These are phyloP conservation scores for Pseudogymnoascus sp. DNA, from an alignment of 2,329 filamentous ascomycete genomes.

Conservation along the genomic window DNA sequence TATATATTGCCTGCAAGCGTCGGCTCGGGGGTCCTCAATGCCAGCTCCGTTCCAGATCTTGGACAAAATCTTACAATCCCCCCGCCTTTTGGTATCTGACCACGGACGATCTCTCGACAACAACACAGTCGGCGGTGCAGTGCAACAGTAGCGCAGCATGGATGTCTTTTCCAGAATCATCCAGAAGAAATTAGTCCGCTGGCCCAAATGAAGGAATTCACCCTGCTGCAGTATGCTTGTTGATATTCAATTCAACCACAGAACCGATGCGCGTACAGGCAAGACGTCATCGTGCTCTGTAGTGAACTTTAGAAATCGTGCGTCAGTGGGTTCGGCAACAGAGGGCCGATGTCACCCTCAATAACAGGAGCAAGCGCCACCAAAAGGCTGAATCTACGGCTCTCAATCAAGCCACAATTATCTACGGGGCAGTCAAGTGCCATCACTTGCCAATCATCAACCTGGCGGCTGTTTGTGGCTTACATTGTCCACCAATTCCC, in stretches of 20 bases:
- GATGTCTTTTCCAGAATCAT: not conserved
- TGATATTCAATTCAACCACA: not conserved
- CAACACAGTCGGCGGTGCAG: not conserved
- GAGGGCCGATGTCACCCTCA: not conserved
- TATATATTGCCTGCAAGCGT: constrained; percentile 6
- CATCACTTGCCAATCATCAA: not conserved
- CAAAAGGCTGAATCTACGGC: constrained; percentile 1
- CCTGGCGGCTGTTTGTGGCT: not conserved
- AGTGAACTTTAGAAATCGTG: not conserved
- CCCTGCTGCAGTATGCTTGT: not conserved
- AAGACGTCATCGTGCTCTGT: not conserved
- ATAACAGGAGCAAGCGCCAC: not conserved
- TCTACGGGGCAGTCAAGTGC: not conserved
- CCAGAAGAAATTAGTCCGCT: not conserved
- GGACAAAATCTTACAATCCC: not conserved
- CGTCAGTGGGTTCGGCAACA: not conserved
- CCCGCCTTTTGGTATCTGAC: not conserved
- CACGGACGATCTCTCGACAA: not conserved
- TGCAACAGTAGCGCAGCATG: not conserved
- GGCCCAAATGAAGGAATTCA: not conserved
- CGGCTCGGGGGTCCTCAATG: not conserved
- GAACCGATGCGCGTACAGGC: not conserved
- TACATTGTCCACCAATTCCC: constrained; percentile 2
- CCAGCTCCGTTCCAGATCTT: constrained; percentile 6
- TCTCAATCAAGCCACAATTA: not conserved